Base-by-base conservation (phyloP, 768 basidiomycete genomes). In the Boletus rubescentipes region DNA sequence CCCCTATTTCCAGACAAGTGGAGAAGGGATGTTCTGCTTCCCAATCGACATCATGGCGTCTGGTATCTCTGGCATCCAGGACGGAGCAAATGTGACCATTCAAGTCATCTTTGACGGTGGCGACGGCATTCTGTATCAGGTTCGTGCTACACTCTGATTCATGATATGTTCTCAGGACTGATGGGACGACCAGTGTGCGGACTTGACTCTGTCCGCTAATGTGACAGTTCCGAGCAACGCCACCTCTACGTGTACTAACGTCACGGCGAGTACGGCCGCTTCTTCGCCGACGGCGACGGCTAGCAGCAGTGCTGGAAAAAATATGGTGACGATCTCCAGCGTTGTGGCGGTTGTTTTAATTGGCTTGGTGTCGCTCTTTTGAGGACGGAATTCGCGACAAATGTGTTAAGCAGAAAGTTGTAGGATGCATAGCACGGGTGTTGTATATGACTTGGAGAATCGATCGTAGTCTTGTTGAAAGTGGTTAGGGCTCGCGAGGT, bases 11-110 rank as follows among this genome's bases (percentile, higher is more conserved):
- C 66, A 77, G 54, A 68, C 75, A 29, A 67, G 62, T 16, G 83
- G 84, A 18, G 82, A 83, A 61, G 91, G 92, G 14, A 52, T 61
- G 2, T 81, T 75, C 61, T 94, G 93, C 68, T 75, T 89, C 53
- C 81, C 83, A 2, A 76, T 94, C 52, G 73, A 91, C 66, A 72
- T 93, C 47, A 66, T 74, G 1, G 62, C 71, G 0, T 75, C 78
- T 37, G 73, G 75, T 34, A 72, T 89, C 29, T 67, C 72, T 34
- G 79, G 77, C 12, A 64, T 88, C 46, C 67, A 72, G 50, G 77
- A 85, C 54, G 89, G 90, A 9, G 76, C 82, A 18, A 86, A 90
- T 58, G 85, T 89, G 37, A 92, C 92, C 1, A 73, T 93, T 44
- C 84, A 89, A 69, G 62, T 91, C 21, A 59, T 81, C 29, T 92